These are phyloP conservation scores for Dioscorea alata DNA, from an alignment of 106 monocot species.

Conservation along the genomic window DNA sequence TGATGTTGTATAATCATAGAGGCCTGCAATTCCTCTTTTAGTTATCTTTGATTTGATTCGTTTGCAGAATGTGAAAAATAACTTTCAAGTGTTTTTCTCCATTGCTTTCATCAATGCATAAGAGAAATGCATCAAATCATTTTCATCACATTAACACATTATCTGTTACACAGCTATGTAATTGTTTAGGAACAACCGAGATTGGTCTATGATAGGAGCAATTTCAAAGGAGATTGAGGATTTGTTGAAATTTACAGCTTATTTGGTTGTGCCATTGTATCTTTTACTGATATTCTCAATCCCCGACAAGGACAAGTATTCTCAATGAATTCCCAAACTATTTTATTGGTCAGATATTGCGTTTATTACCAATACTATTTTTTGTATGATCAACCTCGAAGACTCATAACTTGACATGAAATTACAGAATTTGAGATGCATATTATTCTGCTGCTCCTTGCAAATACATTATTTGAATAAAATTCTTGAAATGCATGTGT, in stretches of 20 bases:
- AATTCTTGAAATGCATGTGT: slow-evolving; percentile 3
- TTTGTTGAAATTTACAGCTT: slow-evolving; percentile 47
- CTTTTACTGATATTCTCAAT: slow-evolving; percentile 26
- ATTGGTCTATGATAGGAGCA: slow-evolving; percentile 70
- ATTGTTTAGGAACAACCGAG: slow-evolving; percentile 63
- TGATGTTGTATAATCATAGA: too few relatives aligned
- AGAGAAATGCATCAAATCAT: not conserved
- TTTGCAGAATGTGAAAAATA: too few relatives aligned
- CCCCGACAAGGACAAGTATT: slow-evolving; percentile 13
- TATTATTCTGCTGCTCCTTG: not conserved
- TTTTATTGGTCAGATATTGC: not conserved
- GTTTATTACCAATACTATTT: too few relatives aligned
- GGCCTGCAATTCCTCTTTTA: too few relatives aligned
- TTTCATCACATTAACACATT: not conserved
- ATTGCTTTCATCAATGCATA: not conserved
- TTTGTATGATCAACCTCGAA: not conserved
- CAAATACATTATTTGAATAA: not conserved
- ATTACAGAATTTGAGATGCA: not conserved
- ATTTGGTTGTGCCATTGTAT: slow-evolving; percentile 43
- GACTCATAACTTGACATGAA: not conserved
- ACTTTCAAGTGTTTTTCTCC: not conserved
- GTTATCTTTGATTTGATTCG: too few relatives aligned
- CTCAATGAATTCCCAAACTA: not conserved
- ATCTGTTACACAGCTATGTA: not conserved
- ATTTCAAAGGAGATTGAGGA: slow-evolving; percentile 71